These are phyloP conservation scores for Aspergillus sp. DNA, from an alignment of 2,329 filamentous ascomycete genomes.

Conservation along the genomic window DNA sequence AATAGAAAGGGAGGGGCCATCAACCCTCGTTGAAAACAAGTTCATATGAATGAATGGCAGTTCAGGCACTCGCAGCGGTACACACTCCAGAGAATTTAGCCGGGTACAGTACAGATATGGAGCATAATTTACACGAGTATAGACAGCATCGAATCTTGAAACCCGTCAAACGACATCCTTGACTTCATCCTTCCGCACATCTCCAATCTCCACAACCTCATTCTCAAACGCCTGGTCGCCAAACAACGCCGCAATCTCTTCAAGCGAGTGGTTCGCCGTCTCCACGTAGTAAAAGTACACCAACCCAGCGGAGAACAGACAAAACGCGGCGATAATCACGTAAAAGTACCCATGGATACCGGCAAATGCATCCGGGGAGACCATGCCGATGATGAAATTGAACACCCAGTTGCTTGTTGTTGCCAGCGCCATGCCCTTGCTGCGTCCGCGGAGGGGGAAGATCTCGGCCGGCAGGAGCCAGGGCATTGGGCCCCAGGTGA, in stretches of 20 bases:
- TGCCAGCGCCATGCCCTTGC: constrained; percentile 43
- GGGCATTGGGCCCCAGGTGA: constrained; percentile 42
- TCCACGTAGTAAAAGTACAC: constrained; percentile 45
- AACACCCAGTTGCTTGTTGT: constrained; percentile 54
- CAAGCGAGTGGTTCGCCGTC: constrained; percentile 35
- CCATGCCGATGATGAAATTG: constrained; percentile 47
- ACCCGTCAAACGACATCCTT: not conserved
- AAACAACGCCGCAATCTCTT: constrained; percentile 42
- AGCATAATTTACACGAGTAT: too few species aligned
- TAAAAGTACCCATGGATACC: constrained; percentile 47
- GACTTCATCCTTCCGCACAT: constrained; percentile 8
- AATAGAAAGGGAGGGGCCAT: too few species aligned
- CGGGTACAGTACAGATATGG: too few species aligned
- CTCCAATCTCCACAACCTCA: constrained; percentile 11
- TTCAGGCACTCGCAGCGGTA: too few species aligned
- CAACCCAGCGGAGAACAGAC: constrained; percentile 37
- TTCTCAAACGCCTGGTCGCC: constrained; percentile 41
- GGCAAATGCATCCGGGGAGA: constrained; percentile 43
- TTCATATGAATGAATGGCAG: too few species aligned
- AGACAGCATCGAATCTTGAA: too few species aligned
- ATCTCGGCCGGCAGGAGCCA: constrained; percentile 36
- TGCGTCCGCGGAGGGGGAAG: constrained; percentile 37
- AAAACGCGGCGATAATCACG: constrained; percentile 44
- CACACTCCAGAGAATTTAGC: too few species aligned
- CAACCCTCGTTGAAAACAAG: too few species aligned